A percentile compares a stretch with the other conserved stretches of the same genome.
Conservation (phyloP, 2,329 filamentous ascomycete genomes). For the Chaetomium strumarium region DNA sequence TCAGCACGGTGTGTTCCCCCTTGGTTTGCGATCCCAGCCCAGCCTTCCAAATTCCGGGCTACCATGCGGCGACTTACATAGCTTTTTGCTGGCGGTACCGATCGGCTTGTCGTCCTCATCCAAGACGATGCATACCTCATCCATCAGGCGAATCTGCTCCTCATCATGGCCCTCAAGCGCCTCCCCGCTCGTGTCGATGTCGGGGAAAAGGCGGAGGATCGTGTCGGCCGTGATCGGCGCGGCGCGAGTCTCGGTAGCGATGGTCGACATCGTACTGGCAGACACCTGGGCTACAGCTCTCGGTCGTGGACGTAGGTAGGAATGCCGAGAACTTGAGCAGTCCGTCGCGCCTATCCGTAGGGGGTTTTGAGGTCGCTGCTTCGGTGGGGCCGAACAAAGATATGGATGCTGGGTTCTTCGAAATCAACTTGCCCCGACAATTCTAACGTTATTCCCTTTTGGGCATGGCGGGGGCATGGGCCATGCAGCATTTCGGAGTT, state of each 20-base stretch:
- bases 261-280: slow-evolving; percentile 28
- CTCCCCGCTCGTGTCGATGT: slow-evolving; percentile 64
- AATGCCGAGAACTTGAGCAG: background rate
- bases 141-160: slow-evolving; percentile 97
- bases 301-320: background rate
- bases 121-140: slow-evolving; percentile 95
- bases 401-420: too few relatives aligned
- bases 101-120: slow-evolving; percentile 90
- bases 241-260: slow-evolving; percentile 43
- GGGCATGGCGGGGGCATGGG: too few relatives aligned
- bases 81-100: slow-evolving; percentile 95
- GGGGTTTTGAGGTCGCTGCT: too few relatives aligned
- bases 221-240: slow-evolving; percentile 76
- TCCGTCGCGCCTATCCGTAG: too few relatives aligned
- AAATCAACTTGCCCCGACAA: too few relatives aligned
- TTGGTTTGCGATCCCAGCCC: background rate
- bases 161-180: slow-evolving; percentile 90
- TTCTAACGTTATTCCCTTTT: too few relatives aligned
- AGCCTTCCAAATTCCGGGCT: too few relatives aligned
- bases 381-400: too few relatives aligned
- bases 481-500: too few relatives aligned
- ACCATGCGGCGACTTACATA: slow-evolving; percentile 58
- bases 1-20: slow-evolving; percentile 6
- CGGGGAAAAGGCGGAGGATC: slow-evolving; percentile 82
- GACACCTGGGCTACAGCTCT: background rate